Conservation (phyloP, 441 rosid genomes). For the Eruca vesicaria region DNA sequence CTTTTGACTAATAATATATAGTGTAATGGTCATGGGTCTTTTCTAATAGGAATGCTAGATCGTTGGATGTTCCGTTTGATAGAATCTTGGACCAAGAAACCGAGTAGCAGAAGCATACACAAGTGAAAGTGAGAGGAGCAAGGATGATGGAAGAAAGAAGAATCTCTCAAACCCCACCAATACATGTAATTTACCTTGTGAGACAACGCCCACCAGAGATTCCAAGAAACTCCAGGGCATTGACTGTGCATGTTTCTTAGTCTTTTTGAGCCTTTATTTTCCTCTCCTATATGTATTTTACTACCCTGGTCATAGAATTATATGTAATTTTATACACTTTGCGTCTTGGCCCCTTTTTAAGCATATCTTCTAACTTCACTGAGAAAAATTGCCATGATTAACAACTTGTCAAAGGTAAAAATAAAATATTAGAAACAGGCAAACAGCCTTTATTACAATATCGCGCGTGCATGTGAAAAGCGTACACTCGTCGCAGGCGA, state of each 20-base stretch:
- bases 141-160: constrained; percentile 11
- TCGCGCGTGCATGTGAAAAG: background rate
- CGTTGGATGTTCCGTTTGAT: constrained; percentile 92
- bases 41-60: constrained; percentile 90
- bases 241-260: too few species aligned
- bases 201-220: constrained; percentile 7
- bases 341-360: too few species aligned
- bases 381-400: too few species aligned
- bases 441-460: too few species aligned
- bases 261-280: too few species aligned
- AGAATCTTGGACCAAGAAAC: constrained; percentile 60
- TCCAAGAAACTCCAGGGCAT: constrained; percentile 5
- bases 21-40: background rate
- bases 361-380: too few species aligned
- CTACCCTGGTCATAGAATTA: too few species aligned
- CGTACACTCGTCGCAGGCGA: constrained; percentile 7
- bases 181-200: constrained; percentile 8
- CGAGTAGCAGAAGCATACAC: constrained; percentile 40
- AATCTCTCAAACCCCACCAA: background rate
- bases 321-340: too few species aligned
- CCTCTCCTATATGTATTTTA: too few species aligned
- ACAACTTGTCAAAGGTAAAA: too few species aligned
- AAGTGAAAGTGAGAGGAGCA: constrained; percentile 26
- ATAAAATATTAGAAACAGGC: too few species aligned
- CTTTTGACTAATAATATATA: background rate